Percentiles rank a stretch among this genome's conserved stretches.
These are phyloP conservation scores for Candida mesenterica DNA, from an alignment of 1,139 yeast species.

Conservation along the genomic window DNA sequence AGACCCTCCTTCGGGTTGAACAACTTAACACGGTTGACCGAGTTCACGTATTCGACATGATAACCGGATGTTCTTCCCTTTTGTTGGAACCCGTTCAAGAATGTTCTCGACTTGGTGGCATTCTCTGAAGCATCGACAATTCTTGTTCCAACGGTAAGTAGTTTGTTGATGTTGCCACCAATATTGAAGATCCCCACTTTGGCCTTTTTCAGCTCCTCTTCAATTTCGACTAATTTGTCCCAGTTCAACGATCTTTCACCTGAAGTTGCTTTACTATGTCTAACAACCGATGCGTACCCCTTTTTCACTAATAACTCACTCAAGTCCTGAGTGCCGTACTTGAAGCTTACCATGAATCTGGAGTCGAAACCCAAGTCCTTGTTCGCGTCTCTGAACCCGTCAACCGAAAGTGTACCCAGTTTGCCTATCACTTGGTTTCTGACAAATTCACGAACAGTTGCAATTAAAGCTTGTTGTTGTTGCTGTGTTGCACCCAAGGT, in stretches of 20 bases:
- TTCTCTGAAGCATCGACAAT: slow-evolving; percentile 80
- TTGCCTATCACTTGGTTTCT: slow-evolving; percentile 72
- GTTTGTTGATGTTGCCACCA: slow-evolving; percentile 46
- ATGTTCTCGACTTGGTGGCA: slow-evolving; percentile 69
- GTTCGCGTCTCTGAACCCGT: slow-evolving; percentile 64
- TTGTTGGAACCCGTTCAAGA: slow-evolving; percentile 64
- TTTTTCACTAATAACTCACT: slow-evolving; percentile 59
- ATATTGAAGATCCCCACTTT: slow-evolving; percentile 58
- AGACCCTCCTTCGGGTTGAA: slow-evolving; percentile 70
- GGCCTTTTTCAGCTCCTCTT: slow-evolving; percentile 54
- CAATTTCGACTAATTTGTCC: slow-evolving; percentile 75
- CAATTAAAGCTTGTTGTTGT: slow-evolving; percentile 50
- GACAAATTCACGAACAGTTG: slow-evolving; percentile 69
- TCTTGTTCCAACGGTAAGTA: slow-evolving; percentile 52
- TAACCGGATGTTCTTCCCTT: slow-evolving; percentile 59
- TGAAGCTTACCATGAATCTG: slow-evolving; percentile 60
- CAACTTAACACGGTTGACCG: slow-evolving; percentile 67
- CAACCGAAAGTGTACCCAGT: slow-evolving; percentile 53
- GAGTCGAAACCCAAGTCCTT: slow-evolving; percentile 57
- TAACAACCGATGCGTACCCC: slow-evolving; percentile 78
- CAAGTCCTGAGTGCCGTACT: slow-evolving; percentile 49
- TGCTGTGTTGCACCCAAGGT: slow-evolving; percentile 42
- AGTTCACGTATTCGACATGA: slow-evolving; percentile 65
- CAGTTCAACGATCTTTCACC: slow-evolving; percentile 72
- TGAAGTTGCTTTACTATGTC: slow-evolving; percentile 69